Conservation (phyloP, 257 asterid genomes). For the Solanum peruvianum region DNA sequence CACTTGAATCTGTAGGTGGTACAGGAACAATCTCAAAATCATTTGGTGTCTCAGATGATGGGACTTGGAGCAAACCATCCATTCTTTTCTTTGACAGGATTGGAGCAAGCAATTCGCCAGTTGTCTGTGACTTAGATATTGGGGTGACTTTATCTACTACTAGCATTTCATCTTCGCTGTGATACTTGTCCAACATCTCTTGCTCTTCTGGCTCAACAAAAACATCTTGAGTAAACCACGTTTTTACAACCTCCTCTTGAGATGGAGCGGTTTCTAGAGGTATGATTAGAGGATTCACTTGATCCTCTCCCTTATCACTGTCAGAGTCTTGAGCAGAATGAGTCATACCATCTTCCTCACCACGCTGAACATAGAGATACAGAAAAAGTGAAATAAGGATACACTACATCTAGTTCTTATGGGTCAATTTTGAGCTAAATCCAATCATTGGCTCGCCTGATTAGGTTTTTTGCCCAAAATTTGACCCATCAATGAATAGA, state of each 20-base stretch:
- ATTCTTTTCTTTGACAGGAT: not conserved
- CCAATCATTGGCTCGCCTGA: not conserved
- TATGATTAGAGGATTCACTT: slow-evolving; percentile 71
- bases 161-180: slow-evolving; percentile 70
- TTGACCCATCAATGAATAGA: not conserved
- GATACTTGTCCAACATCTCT: slow-evolving; percentile 26
- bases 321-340: slow-evolving; percentile 65
- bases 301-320: slow-evolving; percentile 32
- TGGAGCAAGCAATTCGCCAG: slow-evolving; percentile 2
- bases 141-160: not conserved
- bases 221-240: slow-evolving; percentile 88
- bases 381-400: not conserved
- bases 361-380: slow-evolving; percentile 16
- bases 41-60: slow-evolving; percentile 16
- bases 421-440: no score
- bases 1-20: slow-evolving; percentile 56
- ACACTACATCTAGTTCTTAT: not conserved
- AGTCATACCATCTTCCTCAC: slow-evolving; percentile 16
- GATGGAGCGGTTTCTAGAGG: slow-evolving; percentile 58
- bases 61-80: not conserved
- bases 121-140: slow-evolving; percentile 1
- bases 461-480: not conserved
- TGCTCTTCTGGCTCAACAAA: slow-evolving; percentile 51
- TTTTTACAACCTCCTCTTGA: slow-evolving; percentile 60
- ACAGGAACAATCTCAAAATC: slow-evolving; percentile 82